These are phyloP conservation scores for Penicillium hordei DNA, from an alignment of 2,329 filamentous ascomycete genomes.

Conservation along the genomic window DNA sequence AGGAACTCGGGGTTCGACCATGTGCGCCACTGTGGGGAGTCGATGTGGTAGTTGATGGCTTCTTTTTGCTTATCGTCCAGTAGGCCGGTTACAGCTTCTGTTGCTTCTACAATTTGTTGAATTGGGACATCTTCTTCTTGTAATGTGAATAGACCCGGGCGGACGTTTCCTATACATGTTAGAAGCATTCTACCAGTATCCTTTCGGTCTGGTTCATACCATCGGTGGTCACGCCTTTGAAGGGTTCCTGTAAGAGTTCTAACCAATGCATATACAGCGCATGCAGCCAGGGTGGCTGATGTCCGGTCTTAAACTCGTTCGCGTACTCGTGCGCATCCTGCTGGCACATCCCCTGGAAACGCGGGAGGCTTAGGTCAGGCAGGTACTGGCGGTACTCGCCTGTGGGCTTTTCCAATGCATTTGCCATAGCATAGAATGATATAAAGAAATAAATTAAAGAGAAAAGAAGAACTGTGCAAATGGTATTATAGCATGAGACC, in stretches of 20 bases:
- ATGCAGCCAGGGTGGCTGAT: slow-evolving; percentile 66
- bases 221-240: slow-evolving; percentile 68
- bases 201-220: slow-evolving; percentile 44
- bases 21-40: slow-evolving; percentile 70
- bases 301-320: slow-evolving; percentile 57
- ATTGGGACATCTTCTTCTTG: slow-evolving; percentile 66
- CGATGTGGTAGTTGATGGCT: slow-evolving; percentile 60
- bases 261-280: slow-evolving; percentile 61
- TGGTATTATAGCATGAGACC: slow-evolving; percentile 20
- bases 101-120: slow-evolving; percentile 54
- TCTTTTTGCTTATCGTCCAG: slow-evolving; percentile 53
- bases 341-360: slow-evolving; percentile 63
- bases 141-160: slow-evolving; percentile 55
- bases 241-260: slow-evolving; percentile 62
- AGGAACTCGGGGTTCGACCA: slow-evolving; percentile 74
- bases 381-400: slow-evolving; percentile 59
- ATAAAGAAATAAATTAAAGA: background rate
- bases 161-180: slow-evolving; percentile 48
- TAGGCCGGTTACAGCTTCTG: slow-evolving; percentile 47
- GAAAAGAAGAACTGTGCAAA: background rate
- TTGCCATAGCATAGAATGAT: background rate
- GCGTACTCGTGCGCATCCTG: slow-evolving; percentile 66
- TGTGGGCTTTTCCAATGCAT: slow-evolving; percentile 22
- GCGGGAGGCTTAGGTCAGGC: slow-evolving; percentile 60
- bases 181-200: background rate